phyloP scores from a whole-genome alignment of 305 asterid species.

The Rubia peregrina region DNA sequence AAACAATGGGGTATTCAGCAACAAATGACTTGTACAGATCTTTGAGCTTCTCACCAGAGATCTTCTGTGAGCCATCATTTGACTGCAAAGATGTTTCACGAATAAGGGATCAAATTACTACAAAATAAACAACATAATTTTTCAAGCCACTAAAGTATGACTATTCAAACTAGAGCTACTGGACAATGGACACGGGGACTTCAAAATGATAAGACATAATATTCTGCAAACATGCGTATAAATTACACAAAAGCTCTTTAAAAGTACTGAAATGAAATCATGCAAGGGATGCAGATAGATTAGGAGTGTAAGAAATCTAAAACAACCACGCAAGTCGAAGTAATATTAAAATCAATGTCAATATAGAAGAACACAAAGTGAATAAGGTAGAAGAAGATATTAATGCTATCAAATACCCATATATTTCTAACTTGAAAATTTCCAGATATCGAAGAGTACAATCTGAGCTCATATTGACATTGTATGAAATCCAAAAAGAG shows the following conservation, averaged over 20 bases:
- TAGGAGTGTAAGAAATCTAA: too few species aligned
- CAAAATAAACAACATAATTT: neutral
- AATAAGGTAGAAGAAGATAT: too few species aligned
- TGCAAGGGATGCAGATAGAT: too few species aligned
- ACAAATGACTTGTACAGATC: constrained; percentile 88
- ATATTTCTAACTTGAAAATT: too few species aligned
- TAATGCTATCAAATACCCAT: too few species aligned
- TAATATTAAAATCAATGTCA: neutral
- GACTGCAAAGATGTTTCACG: constrained; percentile 34
- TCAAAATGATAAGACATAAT: neutral
- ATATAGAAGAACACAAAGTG: too few species aligned
- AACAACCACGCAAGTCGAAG: too few species aligned
- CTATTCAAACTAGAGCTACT: neutral
- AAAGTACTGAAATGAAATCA: neutral
- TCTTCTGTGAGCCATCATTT: constrained; percentile 69
- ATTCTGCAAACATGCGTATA: neutral
- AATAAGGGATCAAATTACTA: neutral
- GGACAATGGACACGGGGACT: neutral
- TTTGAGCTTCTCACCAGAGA: constrained; percentile 83
- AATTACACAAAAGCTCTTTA: too few species aligned
- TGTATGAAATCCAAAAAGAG: neutral
- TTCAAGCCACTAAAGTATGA: neutral
- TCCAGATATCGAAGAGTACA: too few species aligned
- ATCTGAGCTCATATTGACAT: too few species aligned
- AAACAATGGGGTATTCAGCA: constrained; percentile 80